These are phyloP conservation scores for Neofusicoccum kwambonambiense DNA, from an alignment of 2,329 filamentous ascomycete genomes.

Conservation along the genomic window DNA sequence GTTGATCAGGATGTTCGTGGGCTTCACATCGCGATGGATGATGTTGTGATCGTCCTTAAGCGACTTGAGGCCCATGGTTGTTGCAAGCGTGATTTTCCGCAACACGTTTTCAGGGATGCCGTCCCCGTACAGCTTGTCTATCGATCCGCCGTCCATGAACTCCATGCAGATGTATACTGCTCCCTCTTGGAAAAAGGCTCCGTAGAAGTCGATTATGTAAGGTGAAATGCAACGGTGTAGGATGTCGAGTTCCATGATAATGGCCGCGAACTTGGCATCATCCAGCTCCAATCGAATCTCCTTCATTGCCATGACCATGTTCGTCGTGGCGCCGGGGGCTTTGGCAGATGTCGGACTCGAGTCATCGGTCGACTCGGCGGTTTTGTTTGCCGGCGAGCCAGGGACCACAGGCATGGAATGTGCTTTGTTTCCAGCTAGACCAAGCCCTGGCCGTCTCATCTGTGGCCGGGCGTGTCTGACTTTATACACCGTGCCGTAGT, in stretches of 20 bases:
- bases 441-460: conserved; percentile 60
- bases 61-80: conserved; percentile 85
- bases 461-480: conserved; percentile 78
- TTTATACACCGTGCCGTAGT: conserved; percentile 98
- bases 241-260: conserved; percentile 96
- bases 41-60: conserved; percentile 99
- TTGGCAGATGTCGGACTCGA: conserved; percentile 36
- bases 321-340: conserved; percentile 56
- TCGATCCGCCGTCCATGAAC: conserved; percentile 97
- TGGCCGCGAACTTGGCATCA: conserved; percentile 93
- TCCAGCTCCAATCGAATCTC: conserved; percentile 94
- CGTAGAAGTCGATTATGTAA: conserved; percentile 98
- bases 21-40: conserved; percentile 97
- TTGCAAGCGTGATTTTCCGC: conserved; percentile 85
- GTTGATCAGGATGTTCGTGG: conserved; percentile 96
- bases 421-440: conserved; percentile 58
- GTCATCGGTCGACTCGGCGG: conserved; percentile 28
- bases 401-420: conserved; percentile 35
- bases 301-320: conserved; percentile 97
- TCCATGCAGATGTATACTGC: conserved; percentile 99
- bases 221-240: conserved; percentile 92
- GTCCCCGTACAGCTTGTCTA: conserved; percentile 90
- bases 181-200: conserved; percentile 97
- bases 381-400: conserved; percentile 32
- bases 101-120: conserved; percentile 87